Evolutionary conservation across 1,284 basidiomycete genomes (phyloP).

Genomic region (Inonotus hispidus): DNA sequence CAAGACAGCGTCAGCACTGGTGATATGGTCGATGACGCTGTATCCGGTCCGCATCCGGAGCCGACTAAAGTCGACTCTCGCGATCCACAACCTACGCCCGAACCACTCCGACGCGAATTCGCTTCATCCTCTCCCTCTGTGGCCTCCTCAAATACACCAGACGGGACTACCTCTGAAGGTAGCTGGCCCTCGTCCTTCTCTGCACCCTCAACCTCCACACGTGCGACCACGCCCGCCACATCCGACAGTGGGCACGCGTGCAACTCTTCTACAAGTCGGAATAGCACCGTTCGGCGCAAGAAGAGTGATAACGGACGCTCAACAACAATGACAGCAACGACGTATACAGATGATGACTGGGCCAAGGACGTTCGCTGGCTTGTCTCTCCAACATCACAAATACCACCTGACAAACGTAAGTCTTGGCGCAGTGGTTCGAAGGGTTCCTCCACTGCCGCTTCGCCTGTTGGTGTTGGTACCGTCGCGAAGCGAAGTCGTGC

Average conservation of each 20-base stretch:
- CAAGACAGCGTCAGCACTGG: not conserved
- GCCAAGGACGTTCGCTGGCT: conserved; percentile 61
- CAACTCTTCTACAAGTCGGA: not conserved
- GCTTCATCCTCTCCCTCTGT: conserved; percentile 1
- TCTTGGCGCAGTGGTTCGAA: conserved; percentile 19
- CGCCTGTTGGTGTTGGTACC: conserved; percentile 12
- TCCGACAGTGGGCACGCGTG: not conserved
- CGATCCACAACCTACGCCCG: not conserved
- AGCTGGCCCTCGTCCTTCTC: conserved; percentile 8
- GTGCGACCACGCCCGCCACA: conserved; percentile 15
- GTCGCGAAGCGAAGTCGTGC: conserved; percentile 12
- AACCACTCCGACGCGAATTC: not conserved
- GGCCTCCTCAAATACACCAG: conserved; percentile 14
- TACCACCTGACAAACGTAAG: conserved; percentile 21
- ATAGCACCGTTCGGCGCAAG: not conserved
- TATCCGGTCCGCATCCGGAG: not conserved
- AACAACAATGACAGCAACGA: not conserved
- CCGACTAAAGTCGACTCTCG: not conserved
- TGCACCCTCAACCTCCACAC: conserved; percentile 17
- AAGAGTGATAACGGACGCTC: not conserved
- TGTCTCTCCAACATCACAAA: conserved; percentile 32
- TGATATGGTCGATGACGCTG: not conserved
- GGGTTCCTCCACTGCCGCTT: conserved; percentile 17
- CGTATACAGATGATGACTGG: conserved; percentile 22
- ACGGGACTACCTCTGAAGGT: conserved; percentile 4